phyloP scores from a whole-genome alignment of 2,329 filamentous ascomycete genomes.

The Periconia digitata region DNA sequence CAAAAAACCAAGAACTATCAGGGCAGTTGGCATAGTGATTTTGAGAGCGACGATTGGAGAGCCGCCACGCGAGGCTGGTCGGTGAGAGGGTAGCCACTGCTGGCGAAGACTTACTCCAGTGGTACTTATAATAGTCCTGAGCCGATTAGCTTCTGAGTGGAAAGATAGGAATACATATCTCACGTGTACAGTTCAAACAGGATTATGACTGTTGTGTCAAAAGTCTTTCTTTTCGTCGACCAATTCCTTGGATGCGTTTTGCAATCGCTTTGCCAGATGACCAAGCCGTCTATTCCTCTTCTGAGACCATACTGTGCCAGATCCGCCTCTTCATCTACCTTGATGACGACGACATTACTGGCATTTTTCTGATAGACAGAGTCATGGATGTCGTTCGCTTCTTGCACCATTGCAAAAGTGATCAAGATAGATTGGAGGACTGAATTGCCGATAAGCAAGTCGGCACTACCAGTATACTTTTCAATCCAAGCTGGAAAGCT shows the following conservation, averaged over 20 bases:
- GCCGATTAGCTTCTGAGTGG: neutral
- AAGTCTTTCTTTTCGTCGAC: neutral
- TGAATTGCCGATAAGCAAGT: neutral
- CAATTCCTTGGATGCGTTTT: neutral
- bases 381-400: neutral
- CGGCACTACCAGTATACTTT: neutral
- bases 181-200: neutral
- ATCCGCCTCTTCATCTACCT: neutral
- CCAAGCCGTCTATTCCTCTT: neutral
- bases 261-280: neutral
- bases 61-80: neutral
- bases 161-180: neutral
- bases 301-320: neutral
- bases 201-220: neutral
- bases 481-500: neutral
- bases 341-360: neutral
- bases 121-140: neutral
- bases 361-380: neutral
- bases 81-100: neutral
- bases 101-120: neutral
- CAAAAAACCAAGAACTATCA: neutral
- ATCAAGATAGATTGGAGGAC: neutral
- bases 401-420: neutral
- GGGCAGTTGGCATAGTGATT: neutral
- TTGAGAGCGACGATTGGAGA: neutral